These are phyloP conservation scores for Mycena galopus DNA, from an alignment of 768 basidiomycete species.

Conservation along the genomic window DNA sequence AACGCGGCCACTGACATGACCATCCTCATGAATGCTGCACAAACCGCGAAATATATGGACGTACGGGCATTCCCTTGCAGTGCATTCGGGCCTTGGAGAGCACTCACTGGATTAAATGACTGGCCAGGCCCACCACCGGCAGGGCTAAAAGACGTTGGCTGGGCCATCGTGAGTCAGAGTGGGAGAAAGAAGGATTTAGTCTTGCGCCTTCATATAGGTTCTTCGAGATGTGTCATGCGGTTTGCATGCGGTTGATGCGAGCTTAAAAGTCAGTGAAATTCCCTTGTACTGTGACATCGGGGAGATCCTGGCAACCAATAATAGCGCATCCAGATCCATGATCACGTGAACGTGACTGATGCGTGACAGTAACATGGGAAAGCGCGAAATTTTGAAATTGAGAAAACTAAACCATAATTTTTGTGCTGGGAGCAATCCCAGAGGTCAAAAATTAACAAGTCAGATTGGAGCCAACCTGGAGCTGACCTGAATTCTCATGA, in stretches of 20 bases:
- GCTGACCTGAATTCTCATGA: too few species aligned
- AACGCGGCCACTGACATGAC: slow-evolving; percentile 5
- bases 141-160: background rate
- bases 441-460: too few species aligned
- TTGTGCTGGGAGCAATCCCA: too few species aligned
- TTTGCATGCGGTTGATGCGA: too few species aligned
- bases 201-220: background rate
- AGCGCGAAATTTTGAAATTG: too few species aligned
- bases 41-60: background rate
- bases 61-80: background rate
- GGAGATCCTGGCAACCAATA: background rate
- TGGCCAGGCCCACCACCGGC: background rate
- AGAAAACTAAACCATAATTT: too few species aligned
- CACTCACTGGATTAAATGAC: background rate
- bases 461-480: too few species aligned
- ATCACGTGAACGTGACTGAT: too few species aligned
- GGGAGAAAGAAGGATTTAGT: background rate
- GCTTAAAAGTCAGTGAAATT: background rate
- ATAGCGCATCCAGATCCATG: background rate
- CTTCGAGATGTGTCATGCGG: background rate
- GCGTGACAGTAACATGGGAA: too few species aligned
- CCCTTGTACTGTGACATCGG: background rate
- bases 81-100: background rate
- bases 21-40: background rate
- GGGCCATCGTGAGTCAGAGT: background rate